These are phyloP conservation scores for Saccharomycopsis capsularis DNA, from an alignment of 805 yeast species.

Conservation along the genomic window DNA sequence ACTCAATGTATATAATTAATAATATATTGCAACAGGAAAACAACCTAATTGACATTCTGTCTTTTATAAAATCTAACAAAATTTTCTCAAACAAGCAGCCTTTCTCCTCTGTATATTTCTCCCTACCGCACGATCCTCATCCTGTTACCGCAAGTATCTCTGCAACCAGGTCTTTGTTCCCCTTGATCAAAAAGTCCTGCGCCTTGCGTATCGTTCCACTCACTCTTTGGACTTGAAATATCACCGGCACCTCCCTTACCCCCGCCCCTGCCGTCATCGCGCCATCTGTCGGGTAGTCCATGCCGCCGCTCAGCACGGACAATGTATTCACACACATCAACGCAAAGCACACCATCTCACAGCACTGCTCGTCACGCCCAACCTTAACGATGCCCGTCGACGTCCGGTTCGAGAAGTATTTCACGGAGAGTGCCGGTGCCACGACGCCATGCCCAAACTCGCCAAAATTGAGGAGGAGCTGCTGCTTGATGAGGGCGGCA, in stretches of 20 bases:
- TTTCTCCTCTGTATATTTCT: too few relatives aligned
- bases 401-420: conserved; percentile 17
- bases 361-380: conserved; percentile 11
- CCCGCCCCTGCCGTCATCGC: background rate
- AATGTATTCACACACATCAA: conserved; percentile 6
- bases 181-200: conserved; percentile 17
- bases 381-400: conserved; percentile 18
- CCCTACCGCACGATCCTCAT: too few relatives aligned
- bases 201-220: conserved; percentile 21
- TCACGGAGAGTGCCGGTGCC: conserved; percentile 7
- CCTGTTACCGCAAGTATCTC: conserved; percentile 4
- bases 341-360: conserved; percentile 13
- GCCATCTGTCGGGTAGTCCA: too few relatives aligned
- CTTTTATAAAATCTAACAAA: too few relatives aligned
- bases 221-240: conserved; percentile 7
- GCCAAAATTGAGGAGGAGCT: conserved; percentile 13
- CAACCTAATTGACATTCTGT: too few relatives aligned
- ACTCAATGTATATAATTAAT: too few relatives aligned
- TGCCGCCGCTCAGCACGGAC: background rate
- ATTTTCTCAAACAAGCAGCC: too few relatives aligned
- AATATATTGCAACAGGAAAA: too few relatives aligned
- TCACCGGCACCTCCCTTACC: conserved; percentile 2
- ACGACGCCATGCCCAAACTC: conserved; percentile 14
- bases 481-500: background rate
- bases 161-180: conserved; percentile 6